Evolutionary conservation across 306 rosid species (phyloP).

Genomic region (Malus orientalis): DNA sequence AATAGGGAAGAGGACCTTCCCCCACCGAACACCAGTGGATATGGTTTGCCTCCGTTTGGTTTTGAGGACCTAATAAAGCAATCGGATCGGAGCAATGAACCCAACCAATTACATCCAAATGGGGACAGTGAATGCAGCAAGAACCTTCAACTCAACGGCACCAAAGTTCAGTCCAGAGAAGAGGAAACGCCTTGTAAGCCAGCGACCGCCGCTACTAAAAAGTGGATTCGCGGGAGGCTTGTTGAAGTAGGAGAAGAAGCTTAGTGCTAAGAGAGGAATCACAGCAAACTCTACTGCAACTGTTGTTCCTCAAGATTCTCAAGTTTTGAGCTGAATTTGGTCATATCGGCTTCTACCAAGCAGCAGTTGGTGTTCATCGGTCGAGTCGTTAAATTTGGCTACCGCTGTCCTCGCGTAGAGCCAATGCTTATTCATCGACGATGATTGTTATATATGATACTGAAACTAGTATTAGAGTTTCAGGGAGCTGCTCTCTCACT

Average conservation of each 20-base stretch:
- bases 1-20: constrained; percentile 33
- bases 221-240: constrained; percentile 88
- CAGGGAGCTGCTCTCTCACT: not conserved
- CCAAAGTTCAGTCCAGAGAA: constrained; percentile 24
- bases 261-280: constrained; percentile 14
- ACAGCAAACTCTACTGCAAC: not conserved
- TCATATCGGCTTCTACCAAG: not conserved
- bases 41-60: constrained; percentile 25
- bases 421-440: not conserved
- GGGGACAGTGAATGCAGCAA: constrained; percentile 17
- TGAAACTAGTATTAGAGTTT: not conserved
- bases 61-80: constrained; percentile 24
- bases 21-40: constrained; percentile 26
- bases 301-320: constrained; percentile 7
- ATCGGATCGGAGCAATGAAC: constrained; percentile 13
- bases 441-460: not conserved
- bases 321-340: not conserved
- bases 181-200: constrained; percentile 30
- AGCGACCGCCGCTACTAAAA: constrained; percentile 37
- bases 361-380: not conserved
- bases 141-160: constrained; percentile 28
- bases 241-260: constrained; percentile 54
- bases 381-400: not conserved
- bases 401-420: constrained; percentile 4
- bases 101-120: constrained; percentile 20